Base-by-base conservation (phyloP, 2,329 filamentous ascomycete species). In the Pestalotiopsis sp. region DNA sequence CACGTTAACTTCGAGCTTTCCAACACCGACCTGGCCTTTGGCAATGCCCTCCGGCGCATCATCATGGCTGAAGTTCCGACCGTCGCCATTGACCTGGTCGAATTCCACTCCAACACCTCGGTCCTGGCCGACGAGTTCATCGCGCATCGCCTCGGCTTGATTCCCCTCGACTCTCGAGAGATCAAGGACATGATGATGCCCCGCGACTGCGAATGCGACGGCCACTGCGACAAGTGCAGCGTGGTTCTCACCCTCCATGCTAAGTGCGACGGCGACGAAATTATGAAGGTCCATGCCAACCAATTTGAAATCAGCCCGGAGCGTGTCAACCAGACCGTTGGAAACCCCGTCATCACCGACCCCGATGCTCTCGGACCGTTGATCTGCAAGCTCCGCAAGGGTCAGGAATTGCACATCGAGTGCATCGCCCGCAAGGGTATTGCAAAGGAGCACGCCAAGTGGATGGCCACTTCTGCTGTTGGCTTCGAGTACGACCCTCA, bases 381-480 rank as follows among this genome's bases (percentile, higher is more conserved):
- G 74, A 95, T 99, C 73, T 93, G 92, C 76, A 98, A 98, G 85
- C 84, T 99, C 78, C 88, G 95, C 69, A 92, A 91, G 77, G 94
- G 92, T 2, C 96, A 99, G 82, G 94, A 97, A 81, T 84, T 99
- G 70, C 92, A 94, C 79, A 89, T 99, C 77, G 93, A 89, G 70
- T 98, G 95, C 78, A 92, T 98, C 73, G 96, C 95, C 65, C 98
- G 97, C 86, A 98, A 98, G 86, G 96, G 96, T 1, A 98, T 98
- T 72, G 95, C 95, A 49, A 99, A 99, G 85, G 96, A 99, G 80
- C 96, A 99, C 81, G 93, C 96, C 11, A 99, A 99, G 82, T 99
- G 96, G 96, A 93, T 94, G 76, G 95, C 96, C 2, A 95, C 93
- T 45, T 89, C 94, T 56, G 96, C 96, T 3, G 91, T 99, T 56